Evolutionary conservation across 257 asterid species (phyloP), one percentile per base, ranked within the genome.

Genomic region (Gardenia jasminoides): DNA sequence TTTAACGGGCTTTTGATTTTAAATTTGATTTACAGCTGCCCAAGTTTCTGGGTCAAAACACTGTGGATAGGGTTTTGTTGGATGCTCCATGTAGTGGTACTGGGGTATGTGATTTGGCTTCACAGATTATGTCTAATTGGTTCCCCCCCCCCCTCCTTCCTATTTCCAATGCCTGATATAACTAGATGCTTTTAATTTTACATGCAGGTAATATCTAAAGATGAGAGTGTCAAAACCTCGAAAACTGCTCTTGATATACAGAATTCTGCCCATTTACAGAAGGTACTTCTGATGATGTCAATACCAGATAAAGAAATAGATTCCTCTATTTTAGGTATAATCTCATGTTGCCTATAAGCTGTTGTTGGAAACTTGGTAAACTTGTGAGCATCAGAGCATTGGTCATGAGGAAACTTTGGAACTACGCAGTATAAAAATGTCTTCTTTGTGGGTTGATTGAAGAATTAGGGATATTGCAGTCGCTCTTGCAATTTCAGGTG

Each of bases 81-180:
- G 99, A 95, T 91, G 99, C 99, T 64, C 99, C 99, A 76, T 95
- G 99, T 88, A 93, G 97, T 84, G 99, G 99, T 77, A 95, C 98
- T 62, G 98, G 99, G 89, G 98, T 95, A 93, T 26, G 87, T 50
- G 54, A 20, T 83, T 74, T 17, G 62, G 48, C 76, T 83, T 80
- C 72, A 67, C 82, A 50, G 46, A 56, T 67, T 33, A 48, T 26
- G 65, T 79, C 46, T 72, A 24, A 64, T 70, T 73, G 80, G 50
- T 69, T 78, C 64, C 41, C 6, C 19, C 11, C n/a, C 59, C 0
- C 41, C 39, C 1, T 16, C 1, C 31, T 26, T 72, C 6, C 39
- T 52, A 12, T 24, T 56, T 0, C 64, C 28, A 20, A 22, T 56
- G 24, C 28, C 28, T 56, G 64, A 22, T 10, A 56, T 41, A 74